Evolutionary conservation across 139 green algal species (phyloP), one percentile per base, ranked within the genome.

Genomic region (Chlorella sp.): DNA sequence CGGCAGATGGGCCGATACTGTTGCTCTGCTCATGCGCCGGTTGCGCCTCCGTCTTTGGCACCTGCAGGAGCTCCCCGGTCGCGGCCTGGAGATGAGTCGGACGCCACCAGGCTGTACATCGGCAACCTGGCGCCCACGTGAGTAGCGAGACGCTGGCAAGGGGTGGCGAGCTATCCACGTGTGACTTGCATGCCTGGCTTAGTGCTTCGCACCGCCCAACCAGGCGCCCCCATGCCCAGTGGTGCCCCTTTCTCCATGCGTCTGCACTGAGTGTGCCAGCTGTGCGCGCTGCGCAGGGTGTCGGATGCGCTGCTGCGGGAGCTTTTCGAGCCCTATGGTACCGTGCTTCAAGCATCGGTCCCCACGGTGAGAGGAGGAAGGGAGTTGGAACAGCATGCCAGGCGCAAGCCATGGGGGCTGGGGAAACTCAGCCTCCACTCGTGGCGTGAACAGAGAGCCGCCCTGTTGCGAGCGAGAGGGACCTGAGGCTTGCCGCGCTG

Each of bases 51-150:
- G 15, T 25, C 38, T 53, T 31, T 23, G 59, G 14, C 8, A 2
- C 45, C 12, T 77, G 59, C 45, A 50, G 50, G 64, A 25, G 12
- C n/a, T 61, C 67, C 53, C 25, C 60, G 51, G 9, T 23, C 5
- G 15, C 77, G 79, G 17, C 80, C 82, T 9, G 83, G 82, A 19
- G 76, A 90, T 51, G 87, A 90, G 8, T 69, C 86, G 15, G 84
- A 91, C 45, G 67, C 83, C 29, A 88, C 79, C 80, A 93, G 94
- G 83, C 80, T 98, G 60, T 98, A 95, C 67, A 87, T 98, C 25
- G 92, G 88, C 50, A 93, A 90, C 86, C 77, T 98, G 69, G 87
- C 94, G 1, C n/a, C n/a, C 72, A 83, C 25, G 72, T 70, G 67
- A 84, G 53, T 33, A 6, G 5, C 38, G 23, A n/a, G n/a, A n/a